These are phyloP conservation scores for Daedaleopsis sinensis DNA, from an alignment of 768 basidiomycete species.

Conservation along the genomic window DNA sequence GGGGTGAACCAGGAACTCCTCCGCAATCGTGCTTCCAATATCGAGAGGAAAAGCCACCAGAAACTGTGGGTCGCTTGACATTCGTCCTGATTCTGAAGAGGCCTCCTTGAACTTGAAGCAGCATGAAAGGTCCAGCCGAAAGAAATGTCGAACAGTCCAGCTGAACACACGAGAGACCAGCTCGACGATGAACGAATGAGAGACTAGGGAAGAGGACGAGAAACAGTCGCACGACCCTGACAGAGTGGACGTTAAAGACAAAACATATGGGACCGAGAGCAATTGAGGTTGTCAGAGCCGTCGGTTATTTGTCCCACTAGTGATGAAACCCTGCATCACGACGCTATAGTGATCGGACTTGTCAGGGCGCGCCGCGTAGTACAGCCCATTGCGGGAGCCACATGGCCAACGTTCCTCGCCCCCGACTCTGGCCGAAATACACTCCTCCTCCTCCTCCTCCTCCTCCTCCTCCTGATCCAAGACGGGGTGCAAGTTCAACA, in stretches of 20 bases:
- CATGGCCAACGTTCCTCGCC: too few relatives aligned
- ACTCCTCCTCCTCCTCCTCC: too few relatives aligned
- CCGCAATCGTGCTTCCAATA: slow-evolving; percentile 17
- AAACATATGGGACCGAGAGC: slow-evolving; percentile 4
- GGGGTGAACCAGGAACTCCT: slow-evolving; percentile 35
- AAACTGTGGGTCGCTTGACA: slow-evolving; percentile 7
- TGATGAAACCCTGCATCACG: slow-evolving; percentile 5
- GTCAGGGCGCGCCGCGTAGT: background rate
- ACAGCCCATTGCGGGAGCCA: too few relatives aligned
- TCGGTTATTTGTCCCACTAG: background rate
- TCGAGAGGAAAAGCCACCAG: slow-evolving; percentile 3
- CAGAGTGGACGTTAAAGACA: slow-evolving; percentile 5
- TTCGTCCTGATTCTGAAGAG: slow-evolving; percentile 2
- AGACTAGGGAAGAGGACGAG: background rate
- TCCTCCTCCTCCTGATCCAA: too few relatives aligned
- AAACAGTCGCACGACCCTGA: slow-evolving; percentile 1
- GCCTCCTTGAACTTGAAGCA: slow-evolving; percentile 1
- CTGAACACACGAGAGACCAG: slow-evolving; percentile 29
- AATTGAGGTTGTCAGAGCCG: background rate
- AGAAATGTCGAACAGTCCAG: slow-evolving; percentile 20
- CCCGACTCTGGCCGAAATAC: too few relatives aligned
- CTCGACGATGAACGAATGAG: slow-evolving; percentile 20
- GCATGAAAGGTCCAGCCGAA: slow-evolving; percentile 9
- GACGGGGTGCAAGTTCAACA: too few relatives aligned
- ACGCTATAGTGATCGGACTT: background rate